Conservation (phyloP, 1,284 basidiomycete species). For the Leccinum proximum region DNA sequence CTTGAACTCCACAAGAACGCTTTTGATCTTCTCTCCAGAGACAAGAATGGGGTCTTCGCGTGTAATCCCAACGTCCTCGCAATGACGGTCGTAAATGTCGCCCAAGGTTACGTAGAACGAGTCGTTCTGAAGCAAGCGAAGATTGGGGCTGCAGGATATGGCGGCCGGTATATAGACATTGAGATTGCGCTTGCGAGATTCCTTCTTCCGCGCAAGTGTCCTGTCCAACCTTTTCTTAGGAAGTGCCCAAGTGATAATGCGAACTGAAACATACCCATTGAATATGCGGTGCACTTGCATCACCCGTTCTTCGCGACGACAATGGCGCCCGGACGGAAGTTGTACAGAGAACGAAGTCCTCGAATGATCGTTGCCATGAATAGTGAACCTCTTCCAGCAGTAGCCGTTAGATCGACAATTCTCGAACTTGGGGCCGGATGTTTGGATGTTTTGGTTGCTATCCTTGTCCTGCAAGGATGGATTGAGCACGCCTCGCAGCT, state of each 20-base stretch:
- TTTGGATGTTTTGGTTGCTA: slow-evolving; percentile 88
- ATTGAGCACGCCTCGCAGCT: slow-evolving; percentile 5
- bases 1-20: slow-evolving; percentile 61
- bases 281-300: slow-evolving; percentile 93
- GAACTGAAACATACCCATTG: slow-evolving; percentile 64
- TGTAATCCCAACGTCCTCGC: slow-evolving; percentile 72
- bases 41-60: slow-evolving; percentile 89
- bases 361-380: slow-evolving; percentile 93
- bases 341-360: slow-evolving; percentile 91
- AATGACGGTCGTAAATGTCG: slow-evolving; percentile 94
- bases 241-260: slow-evolving; percentile 6
- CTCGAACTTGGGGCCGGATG: slow-evolving; percentile 92
- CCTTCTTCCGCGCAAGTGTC: slow-evolving; percentile 85
- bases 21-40: slow-evolving; percentile 80
- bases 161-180: slow-evolving; percentile 90
- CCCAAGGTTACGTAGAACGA: slow-evolving; percentile 89
- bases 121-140: slow-evolving; percentile 91
- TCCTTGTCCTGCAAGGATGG: slow-evolving; percentile 76
- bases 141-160: slow-evolving; percentile 80
- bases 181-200: slow-evolving; percentile 90
- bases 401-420: slow-evolving; percentile 84
- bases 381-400: slow-evolving; percentile 89
- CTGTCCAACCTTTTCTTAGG: slow-evolving; percentile 38
- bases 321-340: slow-evolving; percentile 84
- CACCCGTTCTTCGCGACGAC: slow-evolving; percentile 91